These are phyloP conservation scores for Xylariaceae sp. DNA, from an alignment of 2,329 filamentous ascomycete species.

Conservation along the genomic window DNA sequence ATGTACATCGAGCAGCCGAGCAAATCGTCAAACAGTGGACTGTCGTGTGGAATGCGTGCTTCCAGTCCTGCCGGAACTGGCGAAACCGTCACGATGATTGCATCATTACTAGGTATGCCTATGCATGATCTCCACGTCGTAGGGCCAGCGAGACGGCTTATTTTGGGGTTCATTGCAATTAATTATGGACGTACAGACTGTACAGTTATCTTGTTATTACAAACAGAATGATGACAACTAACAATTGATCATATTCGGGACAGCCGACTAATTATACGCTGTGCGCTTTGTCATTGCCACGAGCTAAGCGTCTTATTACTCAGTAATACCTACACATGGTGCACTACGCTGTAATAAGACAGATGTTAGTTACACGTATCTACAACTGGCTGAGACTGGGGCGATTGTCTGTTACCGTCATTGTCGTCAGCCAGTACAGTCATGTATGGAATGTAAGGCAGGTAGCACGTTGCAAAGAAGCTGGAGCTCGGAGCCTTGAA, in stretches of 20 bases:
- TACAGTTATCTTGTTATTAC: neutral
- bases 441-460: too few species aligned
- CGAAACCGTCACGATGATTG: constrained; percentile 29
- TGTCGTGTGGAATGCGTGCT: constrained; percentile 27
- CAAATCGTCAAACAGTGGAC: constrained; percentile 24
- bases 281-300: too few species aligned
- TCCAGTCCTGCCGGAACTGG: constrained; percentile 30
- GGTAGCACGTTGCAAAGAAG: too few species aligned
- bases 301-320: too few species aligned
- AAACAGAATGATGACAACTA: neutral
- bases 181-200: too few species aligned
- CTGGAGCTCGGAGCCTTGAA: too few species aligned
- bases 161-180: neutral
- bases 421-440: too few species aligned
- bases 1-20: constrained; percentile 15
- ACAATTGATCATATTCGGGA: neutral
- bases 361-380: neutral
- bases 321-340: too few species aligned
- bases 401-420: neutral
- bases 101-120: constrained; percentile 26
- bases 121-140: constrained; percentile 2
- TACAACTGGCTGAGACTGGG: neutral
- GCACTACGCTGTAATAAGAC: neutral
- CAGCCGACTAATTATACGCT: too few species aligned
- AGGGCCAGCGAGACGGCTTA: neutral